Base-by-base conservation (phyloP, 768 basidiomycete genomes). In the Mycena pura region DNA sequence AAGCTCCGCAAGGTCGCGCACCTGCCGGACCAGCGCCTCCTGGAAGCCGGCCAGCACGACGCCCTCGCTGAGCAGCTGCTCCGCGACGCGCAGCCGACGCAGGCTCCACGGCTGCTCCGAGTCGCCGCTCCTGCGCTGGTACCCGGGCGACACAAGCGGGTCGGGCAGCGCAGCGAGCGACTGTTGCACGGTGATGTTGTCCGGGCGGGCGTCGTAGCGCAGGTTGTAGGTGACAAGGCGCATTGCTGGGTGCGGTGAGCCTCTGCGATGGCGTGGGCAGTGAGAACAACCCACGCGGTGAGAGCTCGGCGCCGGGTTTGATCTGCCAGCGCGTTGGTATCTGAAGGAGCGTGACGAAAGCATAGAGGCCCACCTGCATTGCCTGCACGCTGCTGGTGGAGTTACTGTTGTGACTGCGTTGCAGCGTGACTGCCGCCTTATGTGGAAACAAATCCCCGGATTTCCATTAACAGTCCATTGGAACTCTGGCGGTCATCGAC, bases 41-140 rank as follows among this genome's bases (percentile, higher is more conserved):
- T 84, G 84, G 64, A 84, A 81, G 19, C 79, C 78, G 24, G 77
- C 74, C n/a, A 85, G 64, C 24, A 73, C 73, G 22, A 79, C 68
- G 1, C 72, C 73, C 51, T 80, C 78, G 31, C 73, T 74, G 21
- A 80, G 65, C 17, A 85, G 67, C n/a, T 80, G 70, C 68, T 82
- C 76, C 17, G 81, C 81, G 9, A 86, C 80, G 43, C 76, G 74
- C 57, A 85, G 70, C 29, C 85, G 73, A 13, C 85, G 69, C 9
- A 75, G 74, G 55, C 84, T 85, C 85, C 85, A 86, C 3, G 84
- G 84, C 63, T 80, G 78, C 67, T 86, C 85, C n/a, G n/a, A n/a
- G n/a, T n/a, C n/a, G 3, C 74, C 77, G 0, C 60, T 72, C 34
- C 72, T 54, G 15, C 62, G 60, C 6, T 73, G 62, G 63, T 74